Evolutionary conservation across 2,329 filamentous ascomycete genomes (phyloP).

Genomic region (Meredithiella fracta): DNA sequence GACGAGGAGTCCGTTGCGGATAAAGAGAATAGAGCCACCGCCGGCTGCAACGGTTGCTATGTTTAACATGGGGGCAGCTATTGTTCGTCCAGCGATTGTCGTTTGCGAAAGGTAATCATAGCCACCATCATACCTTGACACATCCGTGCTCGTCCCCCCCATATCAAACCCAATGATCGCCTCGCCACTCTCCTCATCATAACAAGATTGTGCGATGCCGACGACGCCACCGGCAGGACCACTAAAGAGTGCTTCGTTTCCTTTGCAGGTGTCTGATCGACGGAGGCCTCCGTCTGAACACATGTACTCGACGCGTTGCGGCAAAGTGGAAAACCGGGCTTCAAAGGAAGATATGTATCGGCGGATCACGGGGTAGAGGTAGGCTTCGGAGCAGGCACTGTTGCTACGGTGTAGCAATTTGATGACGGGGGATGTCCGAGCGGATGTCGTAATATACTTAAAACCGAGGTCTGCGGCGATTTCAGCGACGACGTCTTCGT

Average conservation of each 20-base stretch:
- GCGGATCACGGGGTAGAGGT: constrained; percentile 26
- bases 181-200: constrained; percentile 47
- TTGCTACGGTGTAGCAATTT: constrained; percentile 28
- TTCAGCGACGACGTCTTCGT: constrained; percentile 62
- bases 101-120: constrained; percentile 60
- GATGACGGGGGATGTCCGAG: constrained; percentile 26
- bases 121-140: constrained; percentile 50
- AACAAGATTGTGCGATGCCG: constrained; percentile 57
- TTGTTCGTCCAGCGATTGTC: constrained; percentile 52
- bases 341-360: constrained; percentile 26
- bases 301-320: constrained; percentile 48
- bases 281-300: constrained; percentile 39
- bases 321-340: constrained; percentile 27
- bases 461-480: constrained; percentile 62
- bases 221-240: constrained; percentile 66
- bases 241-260: constrained; percentile 52
- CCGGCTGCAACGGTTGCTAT: constrained; percentile 39
- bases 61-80: constrained; percentile 55
- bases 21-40: constrained; percentile 40
- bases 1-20: constrained; percentile 52
- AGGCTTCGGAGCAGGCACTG: constrained; percentile 28
- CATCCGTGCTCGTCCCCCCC: constrained; percentile 57
- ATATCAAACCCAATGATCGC: constrained; percentile 65
- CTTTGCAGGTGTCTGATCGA: constrained; percentile 47
- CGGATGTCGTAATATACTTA: constrained; percentile 17